phyloP scores from a whole-genome alignment of 495 filamentous ascomycete species.

The Penicillium lividum region DNA sequence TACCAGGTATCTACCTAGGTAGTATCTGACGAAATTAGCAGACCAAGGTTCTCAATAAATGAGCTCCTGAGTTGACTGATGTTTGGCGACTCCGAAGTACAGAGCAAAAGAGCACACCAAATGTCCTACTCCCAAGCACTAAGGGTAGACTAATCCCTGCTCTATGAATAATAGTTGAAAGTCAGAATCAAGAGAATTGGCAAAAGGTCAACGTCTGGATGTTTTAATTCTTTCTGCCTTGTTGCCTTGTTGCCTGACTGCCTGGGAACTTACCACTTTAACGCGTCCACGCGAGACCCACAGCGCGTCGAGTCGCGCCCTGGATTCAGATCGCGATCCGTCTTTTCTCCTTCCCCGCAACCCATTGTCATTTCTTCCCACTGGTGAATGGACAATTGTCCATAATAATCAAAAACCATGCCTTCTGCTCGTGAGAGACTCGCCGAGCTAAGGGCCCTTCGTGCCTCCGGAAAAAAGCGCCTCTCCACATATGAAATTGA shows the following conservation, averaged over 20 bases:
- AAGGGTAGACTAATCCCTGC: no score
- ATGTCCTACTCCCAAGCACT: no score
- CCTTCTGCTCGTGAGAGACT: constrained; percentile 48
- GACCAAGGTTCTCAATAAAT: no score
- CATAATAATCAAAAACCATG: constrained; percentile 31
- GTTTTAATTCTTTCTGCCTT: neutral
- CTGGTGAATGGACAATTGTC: constrained; percentile 20
- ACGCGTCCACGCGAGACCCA: constrained; percentile 10
- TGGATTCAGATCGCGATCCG: constrained; percentile 15
- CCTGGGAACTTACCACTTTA: constrained; percentile 8
- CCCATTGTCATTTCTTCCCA: constrained; percentile 16
- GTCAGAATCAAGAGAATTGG: neutral
- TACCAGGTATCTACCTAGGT: no score
- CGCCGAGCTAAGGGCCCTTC: constrained; percentile 81
- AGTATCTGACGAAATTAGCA: no score
- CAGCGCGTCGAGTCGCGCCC: constrained; percentile 18
- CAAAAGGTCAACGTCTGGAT: neutral
- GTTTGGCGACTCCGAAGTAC: no score
- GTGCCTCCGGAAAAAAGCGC: constrained; percentile 85
- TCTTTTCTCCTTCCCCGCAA: constrained; percentile 25
- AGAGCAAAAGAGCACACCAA: no score
- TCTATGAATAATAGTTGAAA: no score
- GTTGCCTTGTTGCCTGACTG: neutral
- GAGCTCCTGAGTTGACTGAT: no score
- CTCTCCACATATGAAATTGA: constrained; percentile 86